phyloP scores from a whole-genome alignment of 805 yeast genomes.

The Scheffersomyces ergatensis region DNA sequence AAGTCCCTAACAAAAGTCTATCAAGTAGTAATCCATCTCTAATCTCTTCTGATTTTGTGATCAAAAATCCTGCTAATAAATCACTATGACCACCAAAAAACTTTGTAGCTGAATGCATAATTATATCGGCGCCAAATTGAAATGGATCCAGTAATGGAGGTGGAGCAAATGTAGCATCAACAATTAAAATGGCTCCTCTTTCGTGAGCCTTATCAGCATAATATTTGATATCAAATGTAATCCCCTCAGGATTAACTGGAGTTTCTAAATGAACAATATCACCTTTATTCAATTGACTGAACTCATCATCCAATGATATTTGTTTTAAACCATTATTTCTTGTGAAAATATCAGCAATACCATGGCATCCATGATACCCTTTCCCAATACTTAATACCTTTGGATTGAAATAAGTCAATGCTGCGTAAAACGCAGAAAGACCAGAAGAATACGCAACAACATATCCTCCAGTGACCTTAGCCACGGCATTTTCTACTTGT shows the following conservation, averaged over 20 bases:
- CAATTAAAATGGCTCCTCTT: slow-evolving; percentile 67
- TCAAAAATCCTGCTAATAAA: slow-evolving; percentile 75
- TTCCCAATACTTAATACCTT: slow-evolving; percentile 70
- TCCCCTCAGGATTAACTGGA: slow-evolving; percentile 85
- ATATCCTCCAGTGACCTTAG: slow-evolving; percentile 57
- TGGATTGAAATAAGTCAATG: slow-evolving; percentile 69
- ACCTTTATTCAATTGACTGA: slow-evolving; percentile 54
- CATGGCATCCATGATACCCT: slow-evolving; percentile 84
- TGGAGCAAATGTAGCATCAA: slow-evolving; percentile 93
- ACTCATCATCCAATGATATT: slow-evolving; percentile 38
- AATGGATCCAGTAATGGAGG: slow-evolving; percentile 86
- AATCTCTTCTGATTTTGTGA: slow-evolving; percentile 54
- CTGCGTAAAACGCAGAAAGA: slow-evolving; percentile 75
- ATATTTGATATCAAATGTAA: slow-evolving; percentile 56
- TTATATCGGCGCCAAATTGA: slow-evolving; percentile 77
- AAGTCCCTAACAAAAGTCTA: slow-evolving; percentile 73
- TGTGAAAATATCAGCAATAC: slow-evolving; percentile 59
- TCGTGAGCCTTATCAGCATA: slow-evolving; percentile 72
- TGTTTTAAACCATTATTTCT: slow-evolving; percentile 59
- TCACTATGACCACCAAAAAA: slow-evolving; percentile 97
- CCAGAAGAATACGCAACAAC: slow-evolving; percentile 78
- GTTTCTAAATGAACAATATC: slow-evolving; percentile 84
- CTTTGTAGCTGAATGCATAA: slow-evolving; percentile 93
- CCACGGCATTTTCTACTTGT: slow-evolving; percentile 65
- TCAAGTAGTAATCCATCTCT: slow-evolving; percentile 53